Evolutionary conservation across 176 grass and related monocot genomes (phyloP), one percentile per base, ranked within the genome.

Genomic region (Zea mays): DNA sequence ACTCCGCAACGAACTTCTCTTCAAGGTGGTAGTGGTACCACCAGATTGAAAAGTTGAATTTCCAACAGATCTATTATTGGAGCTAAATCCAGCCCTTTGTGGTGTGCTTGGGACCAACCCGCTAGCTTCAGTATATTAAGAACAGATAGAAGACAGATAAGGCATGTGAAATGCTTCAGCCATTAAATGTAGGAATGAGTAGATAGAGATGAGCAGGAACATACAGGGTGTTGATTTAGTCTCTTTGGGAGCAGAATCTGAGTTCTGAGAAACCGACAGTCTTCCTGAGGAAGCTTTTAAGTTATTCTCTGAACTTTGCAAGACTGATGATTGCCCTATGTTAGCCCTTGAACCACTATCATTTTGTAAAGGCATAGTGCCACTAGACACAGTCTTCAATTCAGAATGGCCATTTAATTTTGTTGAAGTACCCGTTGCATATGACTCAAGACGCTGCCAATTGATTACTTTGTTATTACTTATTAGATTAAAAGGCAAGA

Each of bases 301-400:
- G 77, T 81, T 94, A 84, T 82, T 92, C 51, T 94, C 95, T 82
- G 91, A 90, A 90, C 73, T 90, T 90, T 99, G 96, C 62, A 85
- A 52, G 68, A 89, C 62, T 81, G 96, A 85, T 80, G 87, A 43
- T 51, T 90, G 72, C 20, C 79, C 92, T 72, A 95, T 90, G 73
- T 83, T 95, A 76, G 90, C 71, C 79, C 88, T 87, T 76, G 89
- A 74, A 65, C 70, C 88, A 89, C 77, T 89, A 21, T 99, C 96
- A 37, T 81, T 87, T 90, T 90, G 96, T 73, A 90, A 76, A 75
- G 91, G 80, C 75, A 86, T 62, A 72, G 78, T 86, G 76, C 61
- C 51, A 47, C 75, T 63, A 69, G 86, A 72, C 34, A 47, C 62
- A 46, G 79, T 73, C 63, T 85, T 93, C 68, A 85, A 54, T 82